Evolutionary conservation across 306 rosid species (phyloP), one percentile per base, ranked within the genome.

Genomic region (Mucuna pruriens): DNA sequence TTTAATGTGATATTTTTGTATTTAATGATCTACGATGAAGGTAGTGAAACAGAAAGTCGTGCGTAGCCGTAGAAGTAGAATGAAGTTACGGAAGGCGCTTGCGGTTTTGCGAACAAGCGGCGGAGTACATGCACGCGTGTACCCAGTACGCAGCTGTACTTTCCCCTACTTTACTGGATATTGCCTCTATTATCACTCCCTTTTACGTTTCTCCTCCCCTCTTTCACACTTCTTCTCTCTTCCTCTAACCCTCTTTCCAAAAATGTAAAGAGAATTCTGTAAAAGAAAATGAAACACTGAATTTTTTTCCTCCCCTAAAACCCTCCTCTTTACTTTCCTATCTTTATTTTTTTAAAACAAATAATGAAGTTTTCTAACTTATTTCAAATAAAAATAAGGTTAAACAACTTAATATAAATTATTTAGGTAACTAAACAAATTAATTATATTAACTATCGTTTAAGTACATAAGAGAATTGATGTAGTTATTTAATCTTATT

Each of bases 71-170:
- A 48, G 76, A 67, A 57, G 77, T n/a, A 33, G 79, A 80, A 74
- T 58, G 60, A 83, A 75, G 76, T 76, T 51, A 85, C 61, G 81
- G 83, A 82, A 48, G 77, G 17, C 44, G 82, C 57, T 71, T 84
- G 85, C 55, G 31, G 66, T 71, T 71, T 75, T 9, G 84, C 40
- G 49, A 70, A 82, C 83, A 72, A 84, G 76, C 70, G 69, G 77
- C 85, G 75, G 29, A 33, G 54, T 84, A 72, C 70, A 76, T 80
- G 90, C 85, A 42, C 36, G 82, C 87, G 78, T 86, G 78, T 76
- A 83, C 75, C 75, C 87, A 25, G 81, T 64, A 54, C 66, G 57
- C 76, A 22, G 19, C 72, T 78, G 76, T 73, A 80, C 83, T 10
- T 68, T 6, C 70, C 76, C 76, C 69, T 9, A 11, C 82, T 75